These are phyloP conservation scores for Dictyostelium capitatum DNA, from an alignment of 78 protist species.

Conservation along the genomic window DNA sequence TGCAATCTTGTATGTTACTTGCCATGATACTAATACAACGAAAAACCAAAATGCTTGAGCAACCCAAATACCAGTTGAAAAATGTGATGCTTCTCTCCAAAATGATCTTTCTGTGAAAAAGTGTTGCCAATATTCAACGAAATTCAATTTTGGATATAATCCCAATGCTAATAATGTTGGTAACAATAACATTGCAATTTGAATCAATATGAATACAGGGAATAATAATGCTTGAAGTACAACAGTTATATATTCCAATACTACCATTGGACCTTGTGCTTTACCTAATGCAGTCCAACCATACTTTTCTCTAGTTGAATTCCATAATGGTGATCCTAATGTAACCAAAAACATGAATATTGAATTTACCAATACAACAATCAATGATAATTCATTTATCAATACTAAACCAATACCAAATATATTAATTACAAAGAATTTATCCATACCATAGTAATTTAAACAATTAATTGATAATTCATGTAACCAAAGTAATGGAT, in stretches of 20 bases:
- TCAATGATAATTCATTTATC: slow-evolving; percentile 48
- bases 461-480: background rate
- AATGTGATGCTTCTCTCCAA: slow-evolving; percentile 35
- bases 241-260: slow-evolving; percentile 48
- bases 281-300: slow-evolving; percentile 53
- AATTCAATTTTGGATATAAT: background rate
- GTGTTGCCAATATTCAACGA: slow-evolving; percentile 21
- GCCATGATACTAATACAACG: slow-evolving; percentile 13
- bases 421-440: slow-evolving; percentile 35
- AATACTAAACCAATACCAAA: background rate
- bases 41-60: slow-evolving; percentile 62
- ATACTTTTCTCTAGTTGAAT: background rate
- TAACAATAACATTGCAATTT: slow-evolving; percentile 4
- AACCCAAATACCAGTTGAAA: slow-evolving; percentile 52
- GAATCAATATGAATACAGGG: slow-evolving; percentile 60
- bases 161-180: slow-evolving; percentile 50
- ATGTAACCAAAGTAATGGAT: background rate
- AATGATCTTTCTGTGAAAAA: slow-evolving; percentile 14
- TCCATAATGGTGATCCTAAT: slow-evolving; percentile 74
- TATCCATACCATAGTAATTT: slow-evolving; percentile 44
- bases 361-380: slow-evolving; percentile 9
- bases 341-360: slow-evolving; percentile 64
- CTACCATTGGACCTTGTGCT: slow-evolving; percentile 58
- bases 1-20: background rate
- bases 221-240: slow-evolving; percentile 35